These are phyloP conservation scores for Fusarium proliferatum DNA, from an alignment of 2,329 filamentous ascomycete genomes.

Conservation along the genomic window DNA sequence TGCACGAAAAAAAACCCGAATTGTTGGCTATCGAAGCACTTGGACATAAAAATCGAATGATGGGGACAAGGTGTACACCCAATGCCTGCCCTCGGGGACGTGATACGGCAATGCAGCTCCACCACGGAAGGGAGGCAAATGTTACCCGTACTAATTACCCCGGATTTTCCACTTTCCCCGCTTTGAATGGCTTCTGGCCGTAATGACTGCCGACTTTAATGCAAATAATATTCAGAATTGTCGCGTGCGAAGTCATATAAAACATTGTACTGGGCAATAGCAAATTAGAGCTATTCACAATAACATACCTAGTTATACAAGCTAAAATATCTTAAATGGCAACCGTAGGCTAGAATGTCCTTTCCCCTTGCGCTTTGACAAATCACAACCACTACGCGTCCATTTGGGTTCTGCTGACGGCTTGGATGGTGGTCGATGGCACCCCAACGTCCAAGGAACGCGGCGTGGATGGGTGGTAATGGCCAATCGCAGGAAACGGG, in stretches of 20 bases:
- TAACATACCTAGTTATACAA: background rate
- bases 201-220: slow-evolving; percentile 36
- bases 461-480: slow-evolving; percentile 25
- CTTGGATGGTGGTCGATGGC: slow-evolving; percentile 9
- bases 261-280: background rate
- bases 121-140: slow-evolving; percentile 34
- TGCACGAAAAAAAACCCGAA: background rate
- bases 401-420: slow-evolving; percentile 35
- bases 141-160: slow-evolving; percentile 43
- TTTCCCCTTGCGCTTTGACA: slow-evolving; percentile 33
- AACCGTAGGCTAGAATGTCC: slow-evolving; percentile 4
- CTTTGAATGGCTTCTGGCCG: slow-evolving; percentile 19
- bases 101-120: slow-evolving; percentile 27
- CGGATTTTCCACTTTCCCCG: slow-evolving; percentile 44
- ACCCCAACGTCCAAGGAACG: slow-evolving; percentile 25
- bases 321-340: background rate
- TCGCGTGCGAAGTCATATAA: slow-evolving; percentile 18
- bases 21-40: slow-evolving; percentile 25
- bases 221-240: slow-evolving; percentile 3
- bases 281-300: background rate
- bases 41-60: slow-evolving; percentile 31
- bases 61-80: background rate
- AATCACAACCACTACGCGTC: slow-evolving; percentile 32
- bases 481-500: slow-evolving; percentile 31
- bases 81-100: slow-evolving; percentile 12